These are phyloP conservation scores for Magnaporthales sp. DNA, from an alignment of 2,329 filamentous ascomycete genomes.

Conservation along the genomic window DNA sequence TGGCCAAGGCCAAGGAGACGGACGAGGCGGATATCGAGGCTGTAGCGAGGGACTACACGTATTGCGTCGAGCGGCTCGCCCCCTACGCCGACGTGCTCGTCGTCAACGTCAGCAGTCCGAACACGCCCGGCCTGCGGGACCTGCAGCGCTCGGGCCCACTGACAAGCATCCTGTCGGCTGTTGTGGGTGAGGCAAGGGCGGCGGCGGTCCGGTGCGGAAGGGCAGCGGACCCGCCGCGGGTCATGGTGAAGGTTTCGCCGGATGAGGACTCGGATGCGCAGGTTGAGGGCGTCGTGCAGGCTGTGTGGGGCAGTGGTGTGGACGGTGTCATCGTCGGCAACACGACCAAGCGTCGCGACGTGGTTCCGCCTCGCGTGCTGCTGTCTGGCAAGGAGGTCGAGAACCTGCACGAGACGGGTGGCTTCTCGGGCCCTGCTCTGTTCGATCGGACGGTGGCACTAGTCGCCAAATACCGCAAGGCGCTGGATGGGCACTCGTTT, in stretches of 20 bases:
- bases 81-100: constrained; percentile 93
- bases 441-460: constrained; percentile 72
- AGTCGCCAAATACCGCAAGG: constrained; percentile 68
- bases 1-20: constrained; percentile 95
- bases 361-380: constrained; percentile 57
- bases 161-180: constrained; percentile 69
- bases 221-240: constrained; percentile 61
- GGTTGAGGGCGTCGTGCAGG: constrained; percentile 79
- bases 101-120: constrained; percentile 94
- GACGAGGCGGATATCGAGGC: constrained; percentile 77
- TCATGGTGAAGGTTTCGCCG: constrained; percentile 98
- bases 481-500: constrained; percentile 47
- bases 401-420: constrained; percentile 68
- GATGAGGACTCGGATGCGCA: constrained; percentile 85
- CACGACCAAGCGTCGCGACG: constrained; percentile 76
- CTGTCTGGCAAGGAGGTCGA: constrained; percentile 59
- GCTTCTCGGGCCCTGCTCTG: constrained; percentile 85
- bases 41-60: constrained; percentile 75
- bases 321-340: constrained; percentile 97
- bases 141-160: constrained; percentile 80
- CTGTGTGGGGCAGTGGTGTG: constrained; percentile 74
- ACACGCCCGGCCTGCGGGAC: constrained; percentile 83
- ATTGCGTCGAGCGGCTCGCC: constrained; percentile 74
- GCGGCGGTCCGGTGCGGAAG: constrained; percentile 35
- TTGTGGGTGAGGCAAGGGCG: constrained; percentile 67